Conservation (phyloP, 192 early-diverging fungal genomes). For the Coemansia sp. region DNA sequence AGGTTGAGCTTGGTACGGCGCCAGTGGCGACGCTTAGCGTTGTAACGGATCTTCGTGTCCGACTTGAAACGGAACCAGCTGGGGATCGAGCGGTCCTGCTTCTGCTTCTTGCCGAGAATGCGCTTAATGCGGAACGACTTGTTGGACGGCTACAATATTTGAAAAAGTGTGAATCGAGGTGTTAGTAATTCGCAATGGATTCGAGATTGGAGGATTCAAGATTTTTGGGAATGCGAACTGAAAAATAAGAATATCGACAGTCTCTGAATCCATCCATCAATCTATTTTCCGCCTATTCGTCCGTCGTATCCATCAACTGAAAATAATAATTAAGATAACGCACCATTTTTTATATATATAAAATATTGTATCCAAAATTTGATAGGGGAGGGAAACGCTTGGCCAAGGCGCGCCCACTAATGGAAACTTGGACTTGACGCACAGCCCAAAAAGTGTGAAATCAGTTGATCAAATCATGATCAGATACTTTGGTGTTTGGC, state of each 20-base stretch:
- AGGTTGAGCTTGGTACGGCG: constrained; percentile 97
- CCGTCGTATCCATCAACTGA: constrained; percentile 24
- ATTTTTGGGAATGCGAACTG: background rate
- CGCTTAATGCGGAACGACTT: constrained; percentile 98
- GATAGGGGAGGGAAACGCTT: background rate
- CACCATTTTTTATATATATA: constrained; percentile 31
- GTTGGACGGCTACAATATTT: constrained; percentile 81
- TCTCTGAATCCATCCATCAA: constrained; percentile 16
- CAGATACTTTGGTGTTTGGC: background rate
- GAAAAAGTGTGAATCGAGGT: background rate
- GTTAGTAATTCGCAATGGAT: background rate
- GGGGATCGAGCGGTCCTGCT: constrained; percentile 99
- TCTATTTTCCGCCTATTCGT: background rate
- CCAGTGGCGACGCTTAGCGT: constrained; percentile 99
- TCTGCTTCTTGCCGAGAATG: constrained; percentile 97
- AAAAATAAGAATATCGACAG: background rate
- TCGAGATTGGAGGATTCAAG: background rate
- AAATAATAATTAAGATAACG: constrained; percentile 30
- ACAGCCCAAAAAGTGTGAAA: background rate
- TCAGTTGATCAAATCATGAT: background rate
- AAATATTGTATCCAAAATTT: constrained; percentile 43
- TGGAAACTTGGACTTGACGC: background rate
- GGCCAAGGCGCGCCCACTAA: background rate
- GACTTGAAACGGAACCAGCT: constrained; percentile 97
- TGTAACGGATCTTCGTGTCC: constrained; percentile 96